A percentile compares a stretch with the other conserved stretches of the same genome.
phyloP scores from a whole-genome alignment of 2,329 filamentous ascomycete species.

The Penicillium sp. region DNA sequence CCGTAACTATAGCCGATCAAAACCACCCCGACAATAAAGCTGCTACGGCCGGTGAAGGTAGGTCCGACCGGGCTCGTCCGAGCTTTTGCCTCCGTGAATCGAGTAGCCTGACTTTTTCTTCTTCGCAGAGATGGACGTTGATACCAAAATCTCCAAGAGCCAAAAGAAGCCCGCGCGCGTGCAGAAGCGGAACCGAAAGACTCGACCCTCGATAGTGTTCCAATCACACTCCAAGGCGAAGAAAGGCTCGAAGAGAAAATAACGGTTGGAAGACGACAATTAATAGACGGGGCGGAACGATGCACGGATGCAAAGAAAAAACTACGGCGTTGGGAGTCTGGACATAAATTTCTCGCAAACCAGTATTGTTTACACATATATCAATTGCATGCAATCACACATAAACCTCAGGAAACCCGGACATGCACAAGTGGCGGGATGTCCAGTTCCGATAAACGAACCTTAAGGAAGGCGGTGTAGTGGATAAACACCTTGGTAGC shows the following conservation, averaged over 20 bases:
- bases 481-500: constrained; percentile 3
- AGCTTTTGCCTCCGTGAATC: background rate
- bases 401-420: background rate
- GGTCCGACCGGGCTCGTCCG: background rate
- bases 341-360: constrained; percentile 2
- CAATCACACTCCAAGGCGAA: constrained; percentile 32
- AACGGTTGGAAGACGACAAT: background rate
- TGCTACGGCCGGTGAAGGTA: constrained; percentile 24
- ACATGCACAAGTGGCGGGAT: background rate
- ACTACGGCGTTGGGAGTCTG: constrained; percentile 17
- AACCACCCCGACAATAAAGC: constrained; percentile 13
- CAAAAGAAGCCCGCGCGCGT: constrained; percentile 35
- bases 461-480: constrained; percentile 17
- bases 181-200: constrained; percentile 39
- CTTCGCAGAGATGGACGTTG: constrained; percentile 42
- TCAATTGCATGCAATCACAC: constrained; percentile 3
- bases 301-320: background rate
- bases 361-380: background rate
- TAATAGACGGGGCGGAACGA: background rate
- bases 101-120: constrained; percentile 8
- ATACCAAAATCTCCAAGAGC: constrained; percentile 26
- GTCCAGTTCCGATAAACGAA: background rate
- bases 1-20: constrained; percentile 15
- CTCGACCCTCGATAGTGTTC: constrained; percentile 42
- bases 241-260: constrained; percentile 35